Evolutionary conservation across 352 stramenopile genomes (phyloP), one percentile per base, ranked within the genome.

Genomic region (Thalassiosira allenii): DNA sequence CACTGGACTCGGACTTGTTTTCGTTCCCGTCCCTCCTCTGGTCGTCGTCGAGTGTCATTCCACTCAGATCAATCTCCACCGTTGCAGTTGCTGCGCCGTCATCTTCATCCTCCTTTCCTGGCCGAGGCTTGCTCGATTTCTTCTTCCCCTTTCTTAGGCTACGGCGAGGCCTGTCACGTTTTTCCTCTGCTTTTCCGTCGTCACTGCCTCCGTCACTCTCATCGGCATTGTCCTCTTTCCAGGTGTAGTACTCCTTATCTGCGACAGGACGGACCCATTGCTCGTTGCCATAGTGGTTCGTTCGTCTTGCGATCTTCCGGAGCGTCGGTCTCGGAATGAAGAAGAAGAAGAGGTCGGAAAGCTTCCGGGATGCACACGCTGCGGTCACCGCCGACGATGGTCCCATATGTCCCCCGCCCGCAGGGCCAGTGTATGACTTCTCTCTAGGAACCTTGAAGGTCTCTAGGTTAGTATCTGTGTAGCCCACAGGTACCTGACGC

Each of bases 241-340:
- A 25, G 17, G n/a, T 62, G 4, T 25, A 4, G n/a, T 32, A 68
- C 54, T 61, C 23, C 9, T 68, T 22, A 27, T 17, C 12, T 14
- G n/a, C n/a, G 22, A n/a, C 58, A 57, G 3, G 27, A 6, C 23
- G 25, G 2, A 68, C 58, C 58, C 58, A 68, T 14, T 68, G 6
- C n/a, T 68, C 58, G 5, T 68, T 68, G 43, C 32, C 58, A 61
- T 59, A 59, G 8, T n/a, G 22, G n/a, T 59, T 59, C n/a, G 51
- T 59, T n/a, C n/a, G 8, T 8, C 14, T 14, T 14, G 51, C 51
- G 29, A 59, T 59, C 8, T 40, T 14, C 14, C 14, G 22, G 8
- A 59, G 29, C 8, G n/a, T 40, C 29, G 8, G 8, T n/a, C 8
- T n/a, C n/a, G 51, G 8, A 22, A 65, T 52, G 30, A 41, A 65